Evolutionary conservation across 2,329 filamentous ascomycete species (phyloP).

Genomic region (Scytalidium lignicola): DNA sequence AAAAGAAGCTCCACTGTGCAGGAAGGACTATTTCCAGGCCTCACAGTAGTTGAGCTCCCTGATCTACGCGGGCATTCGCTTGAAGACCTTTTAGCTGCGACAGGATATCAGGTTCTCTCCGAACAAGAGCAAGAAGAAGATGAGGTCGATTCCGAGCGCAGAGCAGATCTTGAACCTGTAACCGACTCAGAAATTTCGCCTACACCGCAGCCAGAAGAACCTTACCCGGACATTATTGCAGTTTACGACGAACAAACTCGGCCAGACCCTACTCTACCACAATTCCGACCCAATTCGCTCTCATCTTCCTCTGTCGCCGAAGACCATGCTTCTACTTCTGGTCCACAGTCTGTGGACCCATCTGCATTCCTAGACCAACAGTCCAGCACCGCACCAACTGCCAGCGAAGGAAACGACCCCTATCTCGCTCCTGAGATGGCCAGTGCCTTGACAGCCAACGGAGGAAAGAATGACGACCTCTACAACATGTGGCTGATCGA

Average conservation of each 20-base stretch:
- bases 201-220: neutral
- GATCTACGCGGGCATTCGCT: conserved; percentile 19
- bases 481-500: conserved; percentile 10
- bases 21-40: neutral
- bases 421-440: conserved; percentile 1
- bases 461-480: neutral
- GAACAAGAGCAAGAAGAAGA: conserved; percentile 1
- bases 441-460: conserved; percentile 1
- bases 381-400: neutral
- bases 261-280: conserved; percentile 59
- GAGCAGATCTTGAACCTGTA: conserved; percentile 29
- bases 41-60: conserved; percentile 7
- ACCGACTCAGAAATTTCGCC: neutral
- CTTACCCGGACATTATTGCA: neutral
- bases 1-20: conserved; percentile 1
- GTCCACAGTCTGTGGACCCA: neutral
- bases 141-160: conserved; percentile 23
- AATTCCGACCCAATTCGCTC: conserved; percentile 55
- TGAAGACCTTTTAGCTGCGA: conserved; percentile 20
- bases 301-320: conserved; percentile 13
- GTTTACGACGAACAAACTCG: conserved; percentile 24
- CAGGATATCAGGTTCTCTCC: conserved; percentile 18
- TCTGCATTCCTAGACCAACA: neutral
- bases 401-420: neutral
- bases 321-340: neutral